These are phyloP conservation scores for Chaetoscypha palmicola DNA, from an alignment of 2,329 filamentous ascomycete species.

Conservation along the genomic window DNA sequence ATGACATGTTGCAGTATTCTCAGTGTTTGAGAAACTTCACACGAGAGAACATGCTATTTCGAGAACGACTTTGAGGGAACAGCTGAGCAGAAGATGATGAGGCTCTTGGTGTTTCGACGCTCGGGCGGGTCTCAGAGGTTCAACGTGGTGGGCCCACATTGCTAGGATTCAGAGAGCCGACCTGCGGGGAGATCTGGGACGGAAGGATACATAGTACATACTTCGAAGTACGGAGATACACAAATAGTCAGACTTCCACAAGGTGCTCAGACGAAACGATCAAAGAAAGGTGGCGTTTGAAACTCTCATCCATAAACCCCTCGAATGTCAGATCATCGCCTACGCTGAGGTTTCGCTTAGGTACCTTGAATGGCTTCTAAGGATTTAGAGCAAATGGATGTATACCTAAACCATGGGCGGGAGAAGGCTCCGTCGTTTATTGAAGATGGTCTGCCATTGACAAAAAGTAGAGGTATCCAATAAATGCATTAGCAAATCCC, in stretches of 20 bases:
- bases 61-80: too few species aligned
- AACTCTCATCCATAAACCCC: background rate
- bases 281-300: background rate
- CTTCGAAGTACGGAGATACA: background rate
- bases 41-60: too few species aligned
- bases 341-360: too few species aligned
- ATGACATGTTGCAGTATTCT: background rate
- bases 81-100: conserved; percentile 10
- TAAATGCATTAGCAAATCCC: too few species aligned
- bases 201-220: background rate
- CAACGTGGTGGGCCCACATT: background rate
- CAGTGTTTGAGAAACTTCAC: conserved; percentile 2
- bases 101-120: conserved; percentile 22
- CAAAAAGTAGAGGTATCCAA: too few species aligned
- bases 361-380: too few species aligned
- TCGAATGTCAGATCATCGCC: too few species aligned
- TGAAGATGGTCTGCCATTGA: too few species aligned
- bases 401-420: too few species aligned
- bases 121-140: conserved; percentile 16
- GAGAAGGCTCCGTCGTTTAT: too few species aligned
- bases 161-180: conserved; percentile 9
- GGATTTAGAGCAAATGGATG: too few species aligned
- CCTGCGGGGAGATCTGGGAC: background rate
- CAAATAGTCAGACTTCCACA: background rate
- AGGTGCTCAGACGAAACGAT: background rate